Evolutionary conservation across 2,329 filamentous ascomycete genomes (phyloP), one percentile per base, ranked within the genome.

Genomic region (Didymella lethalis): DNA sequence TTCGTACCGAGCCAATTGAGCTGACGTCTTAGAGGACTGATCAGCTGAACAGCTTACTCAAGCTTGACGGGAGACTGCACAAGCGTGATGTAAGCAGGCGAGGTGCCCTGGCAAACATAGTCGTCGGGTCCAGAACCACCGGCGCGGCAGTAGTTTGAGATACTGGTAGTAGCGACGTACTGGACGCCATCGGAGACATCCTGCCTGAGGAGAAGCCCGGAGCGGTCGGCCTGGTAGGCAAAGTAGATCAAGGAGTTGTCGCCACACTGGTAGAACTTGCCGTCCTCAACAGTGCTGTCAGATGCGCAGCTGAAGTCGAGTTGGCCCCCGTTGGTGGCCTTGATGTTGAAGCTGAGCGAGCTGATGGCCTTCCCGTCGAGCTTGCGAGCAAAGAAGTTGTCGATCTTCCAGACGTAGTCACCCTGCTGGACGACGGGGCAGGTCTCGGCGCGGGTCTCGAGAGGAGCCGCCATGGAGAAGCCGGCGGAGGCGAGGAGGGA

Each of bases 71-170:
- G 57, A 34, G 51, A 59, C 26, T 62, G 58, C 2, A 66, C 64
- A 25, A 68, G 54, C 10, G 62, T 59, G 32, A 88, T 86, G 46
- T 65, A 69, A 59, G 87, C 84, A 64, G 85, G 85, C 40, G 77
- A 79, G 54, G 95, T 84, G 64, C 93, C 93, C 45, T 88, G 85
- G 66, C 90, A 82, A 70, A 97, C 92, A 71, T 94, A 83, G 48
- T 85, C 82, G 61, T 88, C 81, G 25, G 87, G 44, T 2, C 64
- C 61, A 25, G 46, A 51, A 11, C 61, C 62, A 12, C 65, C 66
- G 12, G 55, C 59, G 48, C 52, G 64, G 57, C 66, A 69, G 46
- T 59, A 38, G 46, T 54, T 54, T 34, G 62, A 64, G 0, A 64
- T 20, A n/a, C 59, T 61, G 23, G 62, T 53, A 14, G 66, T 68